Base-by-base conservation (phyloP, 2,329 filamentous ascomycete genomes). In the Microsporum canis region DNA sequence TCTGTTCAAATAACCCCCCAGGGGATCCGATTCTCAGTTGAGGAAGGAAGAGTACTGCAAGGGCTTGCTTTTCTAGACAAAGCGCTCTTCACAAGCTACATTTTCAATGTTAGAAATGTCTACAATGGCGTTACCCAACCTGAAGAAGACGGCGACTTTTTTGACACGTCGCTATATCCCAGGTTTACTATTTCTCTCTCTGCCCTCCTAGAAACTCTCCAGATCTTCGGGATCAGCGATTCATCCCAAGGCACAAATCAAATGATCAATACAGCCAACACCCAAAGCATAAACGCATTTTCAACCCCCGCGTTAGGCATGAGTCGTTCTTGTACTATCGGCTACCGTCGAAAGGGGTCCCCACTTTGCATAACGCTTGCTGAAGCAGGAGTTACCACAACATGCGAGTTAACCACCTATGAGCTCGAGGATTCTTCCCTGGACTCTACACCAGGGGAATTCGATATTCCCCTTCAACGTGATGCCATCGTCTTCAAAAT, bases 1-100 rank as follows among this genome's bases (percentile, higher is more conserved):
- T 81, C 82, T 58, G 81, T 86, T 39, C 88, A 92, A 71, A 89
- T 99, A 63, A 89, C 88, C 10, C 84, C 87, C 59, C 87, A 94
- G 65, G 91, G 91, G 7, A 81, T 99, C 64, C 86, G 89, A 62
- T 94, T 99, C 71, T 87, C 88, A 17, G 90, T 88, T 31, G 91
- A 96, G 69, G 89, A 96, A 70, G 86, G 88, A 8, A 86, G 89
- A 65, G 89, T 92, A 29, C 91, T 97, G 84, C 91, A 97, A 84
- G 91, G 86, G 57, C 83, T 88, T 65, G 89, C 88, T 23, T 95
- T 96, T 72, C 84, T 97, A 61, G 89, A 95, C 73, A 92, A 89
- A 71, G 82, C 83, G 45, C 85, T 99, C 60, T 99, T 99, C 76
- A 91, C 89, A 49, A 88, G 86, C 17, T 99, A 91, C 73, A 83